Base-by-base conservation (phyloP, 169 alveolate species). In the Cryptosporidium meleagridis region DNA sequence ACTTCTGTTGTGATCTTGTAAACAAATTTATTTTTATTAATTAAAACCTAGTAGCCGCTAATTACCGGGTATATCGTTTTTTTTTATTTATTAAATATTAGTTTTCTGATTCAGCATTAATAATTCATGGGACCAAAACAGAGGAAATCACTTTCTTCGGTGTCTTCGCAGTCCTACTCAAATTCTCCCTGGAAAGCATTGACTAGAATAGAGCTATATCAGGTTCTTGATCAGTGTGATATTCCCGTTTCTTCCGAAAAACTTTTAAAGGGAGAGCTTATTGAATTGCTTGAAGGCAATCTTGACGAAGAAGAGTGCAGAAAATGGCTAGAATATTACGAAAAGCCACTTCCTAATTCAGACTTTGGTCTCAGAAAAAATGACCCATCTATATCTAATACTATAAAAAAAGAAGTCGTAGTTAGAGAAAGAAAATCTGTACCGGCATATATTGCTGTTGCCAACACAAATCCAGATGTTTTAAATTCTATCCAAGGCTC, bases 101-200 rank as follows among this genome's bases (percentile, higher is more conserved):
- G 37, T 55, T 26, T 26, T 23, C 35, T 55, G 29, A 16, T n/a
- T 26, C 18, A 55, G 2, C 0, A 1, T 23, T 55, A 23, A 35
- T 26, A 26, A 18, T 31, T 53, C 31, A 73, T 73, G 86, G 72
- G 72, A 4, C 86, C 72, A 23, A 73, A 73, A 37, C 86, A 73
- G 4, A 73, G 86, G 53, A 73, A 73, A 26, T 73, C 86, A 3
- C 33, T 73, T 10, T 53, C 86, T 39, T 53, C 86, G 1, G 8
- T 35, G 35, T 37, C 55, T 55, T n/a, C 86, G 10, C 68, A 45
- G 39, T 53, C 72, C n/a, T 55, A 73, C 21, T 41, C 86, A 2
- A 39, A 73, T 31, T 73, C 86, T 29, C 86, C 86, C 9, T 73
- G 86, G 86, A 73, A 73, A 31, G 59, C 58, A 73, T 68, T 73